Evolutionary conservation across 495 filamentous ascomycete species (phyloP).

Genomic region (Podospora australis): DNA sequence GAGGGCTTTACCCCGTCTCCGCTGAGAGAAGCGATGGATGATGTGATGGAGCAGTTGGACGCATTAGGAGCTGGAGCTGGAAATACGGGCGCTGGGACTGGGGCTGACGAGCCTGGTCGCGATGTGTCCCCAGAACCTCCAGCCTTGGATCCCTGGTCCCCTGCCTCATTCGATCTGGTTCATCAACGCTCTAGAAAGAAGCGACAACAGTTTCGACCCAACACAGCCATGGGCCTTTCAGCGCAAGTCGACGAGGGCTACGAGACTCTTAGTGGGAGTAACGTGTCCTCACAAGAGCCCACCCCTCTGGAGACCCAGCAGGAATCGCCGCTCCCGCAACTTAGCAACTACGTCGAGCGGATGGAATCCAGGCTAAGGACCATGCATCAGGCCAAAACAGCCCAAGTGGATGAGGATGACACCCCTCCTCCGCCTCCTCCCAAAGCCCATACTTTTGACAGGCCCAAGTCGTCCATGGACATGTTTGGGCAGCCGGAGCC

Average conservation of each 20-base stretch:
- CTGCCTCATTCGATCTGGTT: conserved; percentile 72
- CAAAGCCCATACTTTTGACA: conserved; percentile 41
- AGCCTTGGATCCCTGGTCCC: conserved; percentile 79
- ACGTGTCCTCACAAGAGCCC: conserved; percentile 36
- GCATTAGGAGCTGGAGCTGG: conserved; percentile 69
- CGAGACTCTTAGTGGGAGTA: conserved; percentile 45
- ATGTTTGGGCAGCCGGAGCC: conserved; percentile 23
- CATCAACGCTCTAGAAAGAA: conserved; percentile 36
- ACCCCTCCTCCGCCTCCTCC: conserved; percentile 62
- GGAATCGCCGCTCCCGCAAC: conserved; percentile 55
- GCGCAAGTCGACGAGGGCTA: conserved; percentile 49
- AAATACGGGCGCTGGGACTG: too few relatives aligned
- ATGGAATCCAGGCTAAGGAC: conserved; percentile 77
- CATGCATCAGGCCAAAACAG: conserved; percentile 57
- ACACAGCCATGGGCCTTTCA: conserved; percentile 66
- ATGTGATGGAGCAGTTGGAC: conserved; percentile 93
- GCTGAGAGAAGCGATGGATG: conserved; percentile 90
- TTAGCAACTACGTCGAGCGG: conserved; percentile 78
- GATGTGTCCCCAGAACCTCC: conserved; percentile 40
- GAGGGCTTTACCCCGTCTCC: conserved; percentile 80
- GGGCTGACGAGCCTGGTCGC: conserved; percentile 8
- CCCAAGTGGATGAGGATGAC: conserved; percentile 39
- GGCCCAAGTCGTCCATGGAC: conserved; percentile 47
- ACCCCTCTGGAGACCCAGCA: conserved; percentile 34
- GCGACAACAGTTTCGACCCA: conserved; percentile 45